Conservation (phyloP, 805 yeast genomes). For the Blastobotrys americana region DNA sequence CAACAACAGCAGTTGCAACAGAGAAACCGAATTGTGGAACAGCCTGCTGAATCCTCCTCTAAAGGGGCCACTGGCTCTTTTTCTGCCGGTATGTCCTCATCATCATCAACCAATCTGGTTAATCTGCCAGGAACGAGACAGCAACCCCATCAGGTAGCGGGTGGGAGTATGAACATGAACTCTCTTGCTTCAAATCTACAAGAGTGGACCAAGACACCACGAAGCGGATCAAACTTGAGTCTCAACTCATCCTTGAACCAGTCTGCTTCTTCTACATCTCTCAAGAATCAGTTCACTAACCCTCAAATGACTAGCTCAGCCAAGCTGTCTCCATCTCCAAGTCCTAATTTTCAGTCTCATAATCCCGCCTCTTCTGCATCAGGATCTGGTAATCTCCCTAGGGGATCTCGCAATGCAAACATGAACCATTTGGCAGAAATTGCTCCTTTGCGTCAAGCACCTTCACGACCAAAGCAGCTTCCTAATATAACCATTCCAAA, state of each 20-base stretch:
- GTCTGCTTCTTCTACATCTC: conserved; percentile 1
- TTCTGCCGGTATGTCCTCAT: conserved; percentile 13
- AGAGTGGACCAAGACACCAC: conserved; percentile 22
- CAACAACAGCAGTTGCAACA: conserved; percentile 15
- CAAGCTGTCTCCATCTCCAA: conserved; percentile 3
- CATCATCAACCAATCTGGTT: conserved; percentile 3
- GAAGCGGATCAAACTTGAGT: conserved; percentile 9
- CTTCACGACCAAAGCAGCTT: conserved; percentile 13
- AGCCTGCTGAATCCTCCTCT: too few relatives aligned
- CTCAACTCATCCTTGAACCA: conserved; percentile 9
- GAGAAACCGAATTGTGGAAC: too few relatives aligned
- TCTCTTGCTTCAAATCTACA: conserved; percentile 15
- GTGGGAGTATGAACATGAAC: not conserved
- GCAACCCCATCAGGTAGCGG: not conserved
- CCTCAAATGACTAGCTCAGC: not conserved
- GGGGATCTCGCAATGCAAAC: conserved; percentile 17
- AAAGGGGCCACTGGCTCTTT: conserved; percentile 17
- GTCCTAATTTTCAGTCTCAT: conserved; percentile 3
- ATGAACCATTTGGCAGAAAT: conserved; percentile 21
- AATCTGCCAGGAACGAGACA: not conserved
- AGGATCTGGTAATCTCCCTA: conserved; percentile 1
- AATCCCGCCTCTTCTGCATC: conserved; percentile 2
- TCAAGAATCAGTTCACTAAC: not conserved
- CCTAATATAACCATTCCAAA: not conserved
- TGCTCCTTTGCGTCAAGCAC: conserved; percentile 24